These are phyloP conservation scores for Termitomyces sp. DNA, from an alignment of 768 basidiomycete genomes.

Conservation along the genomic window DNA sequence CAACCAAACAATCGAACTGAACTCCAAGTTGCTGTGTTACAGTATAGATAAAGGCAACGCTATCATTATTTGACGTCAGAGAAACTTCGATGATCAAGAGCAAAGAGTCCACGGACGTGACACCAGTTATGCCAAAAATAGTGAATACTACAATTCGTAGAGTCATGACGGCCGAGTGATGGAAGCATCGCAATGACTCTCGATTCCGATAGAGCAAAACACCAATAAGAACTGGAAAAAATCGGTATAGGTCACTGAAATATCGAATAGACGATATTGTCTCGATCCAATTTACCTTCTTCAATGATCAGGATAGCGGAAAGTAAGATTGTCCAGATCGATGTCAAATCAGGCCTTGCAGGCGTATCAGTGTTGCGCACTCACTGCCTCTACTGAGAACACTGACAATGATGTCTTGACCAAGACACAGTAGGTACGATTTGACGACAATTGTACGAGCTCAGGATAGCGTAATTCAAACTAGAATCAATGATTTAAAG, in stretches of 20 bases:
- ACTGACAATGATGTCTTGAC: conserved; percentile 16
- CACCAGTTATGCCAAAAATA: conserved; percentile 13
- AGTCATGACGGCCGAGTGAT: conserved; percentile 22
- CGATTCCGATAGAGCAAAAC: conserved; percentile 21
- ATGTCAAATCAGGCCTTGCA: too few species aligned
- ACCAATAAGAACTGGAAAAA: conserved; percentile 17
- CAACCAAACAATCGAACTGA: conserved; percentile 24
- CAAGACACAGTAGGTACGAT: conserved; percentile 25
- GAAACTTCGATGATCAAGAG: not conserved
- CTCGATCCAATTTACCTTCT: conserved; percentile 16
- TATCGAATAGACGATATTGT: too few species aligned
- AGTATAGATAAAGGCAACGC: conserved; percentile 22
- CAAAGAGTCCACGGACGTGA: conserved; percentile 6
- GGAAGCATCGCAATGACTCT: conserved; percentile 17
- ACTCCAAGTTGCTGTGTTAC: conserved; percentile 17
- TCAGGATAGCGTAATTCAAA: conserved; percentile 18
- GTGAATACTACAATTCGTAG: conserved; percentile 24
- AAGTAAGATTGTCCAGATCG: conserved; percentile 19
- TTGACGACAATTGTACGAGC: conserved; percentile 18
- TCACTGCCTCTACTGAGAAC: not conserved
- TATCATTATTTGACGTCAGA: not conserved
- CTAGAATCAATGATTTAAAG: conserved; percentile 5
- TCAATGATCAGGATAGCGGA: conserved; percentile 17
- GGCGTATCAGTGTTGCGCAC: not conserved
- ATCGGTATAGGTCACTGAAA: too few species aligned